phyloP scores from a whole-genome alignment of 202 grass and related monocot species.

The Schoenoplectus triqueter region DNA sequence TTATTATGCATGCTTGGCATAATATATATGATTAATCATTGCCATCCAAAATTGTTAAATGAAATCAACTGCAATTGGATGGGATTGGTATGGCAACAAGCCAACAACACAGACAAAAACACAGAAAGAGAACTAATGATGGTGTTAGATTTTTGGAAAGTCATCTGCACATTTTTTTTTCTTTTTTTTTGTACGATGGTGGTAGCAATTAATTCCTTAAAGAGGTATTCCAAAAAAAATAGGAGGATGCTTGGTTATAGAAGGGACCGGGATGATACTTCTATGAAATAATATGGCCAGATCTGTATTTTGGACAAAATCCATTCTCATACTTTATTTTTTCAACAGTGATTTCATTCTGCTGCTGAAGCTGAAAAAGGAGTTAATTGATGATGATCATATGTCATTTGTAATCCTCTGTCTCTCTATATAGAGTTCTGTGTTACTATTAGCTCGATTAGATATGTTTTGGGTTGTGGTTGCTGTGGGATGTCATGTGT shows the following conservation, averaged over 20 bases:
- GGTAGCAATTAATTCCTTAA: no score
- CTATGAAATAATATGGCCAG: neutral
- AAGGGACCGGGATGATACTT: neutral
- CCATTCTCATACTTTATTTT: slow-evolving; percentile 13
- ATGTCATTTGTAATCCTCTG: neutral
- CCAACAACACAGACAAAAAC: neutral
- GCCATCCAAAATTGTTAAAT: neutral
- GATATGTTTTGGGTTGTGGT: slow-evolving; percentile 27
- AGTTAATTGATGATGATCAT: slow-evolving; percentile 13
- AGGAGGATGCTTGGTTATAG: neutral
- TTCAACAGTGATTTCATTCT: slow-evolving; percentile 26
- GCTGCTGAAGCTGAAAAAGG: slow-evolving; percentile 10
- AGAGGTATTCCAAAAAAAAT: neutral
- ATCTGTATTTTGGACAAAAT: neutral
- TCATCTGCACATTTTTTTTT: neutral
- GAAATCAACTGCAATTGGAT: neutral
- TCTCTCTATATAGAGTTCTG: slow-evolving; percentile 11
- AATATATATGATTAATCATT: neutral
- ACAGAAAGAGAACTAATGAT: neutral
- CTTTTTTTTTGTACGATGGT: no score
- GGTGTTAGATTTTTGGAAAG: neutral
- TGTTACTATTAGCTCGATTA: slow-evolving; percentile 16
- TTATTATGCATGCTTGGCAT: neutral
- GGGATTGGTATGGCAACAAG: neutral
- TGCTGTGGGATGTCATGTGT: neutral